Evolutionary conservation across 306 rosid species (phyloP).

Genomic region (Boehmeria nivea): DNA sequence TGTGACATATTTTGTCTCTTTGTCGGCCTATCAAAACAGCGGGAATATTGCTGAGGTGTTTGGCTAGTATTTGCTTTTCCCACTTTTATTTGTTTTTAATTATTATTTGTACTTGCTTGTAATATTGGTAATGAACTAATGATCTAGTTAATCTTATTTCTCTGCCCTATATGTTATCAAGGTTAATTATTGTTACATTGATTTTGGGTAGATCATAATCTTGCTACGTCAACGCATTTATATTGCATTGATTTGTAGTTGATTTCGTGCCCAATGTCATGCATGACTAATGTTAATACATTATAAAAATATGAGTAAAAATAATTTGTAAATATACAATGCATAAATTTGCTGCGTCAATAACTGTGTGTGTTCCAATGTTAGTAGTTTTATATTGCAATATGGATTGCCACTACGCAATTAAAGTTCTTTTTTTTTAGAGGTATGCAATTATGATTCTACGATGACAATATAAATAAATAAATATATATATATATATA

Average conservation of each 20-base stretch:
- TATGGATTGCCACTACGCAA: no score
- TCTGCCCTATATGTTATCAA: background rate
- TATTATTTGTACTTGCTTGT: background rate
- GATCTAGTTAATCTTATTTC: background rate
- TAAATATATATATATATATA: background rate
- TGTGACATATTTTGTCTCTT: conserved; percentile 66
- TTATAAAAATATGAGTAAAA: background rate
- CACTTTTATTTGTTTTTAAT: background rate
- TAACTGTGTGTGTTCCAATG: conserved; percentile 10
- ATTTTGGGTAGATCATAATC: conserved; percentile 1
- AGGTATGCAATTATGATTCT: no score
- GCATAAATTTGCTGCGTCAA: conserved; percentile 29
- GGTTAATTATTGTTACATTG: background rate
- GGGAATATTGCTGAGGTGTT: conserved; percentile 71
- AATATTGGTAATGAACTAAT: background rate
- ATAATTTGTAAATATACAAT: background rate
- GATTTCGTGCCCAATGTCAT: background rate
- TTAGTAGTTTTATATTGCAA: no score
- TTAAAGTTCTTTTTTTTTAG: no score
- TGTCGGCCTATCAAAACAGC: conserved; percentile 77
- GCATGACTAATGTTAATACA: conserved; percentile 1
- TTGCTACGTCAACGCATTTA: conserved; percentile 6
- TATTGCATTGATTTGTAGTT: background rate
- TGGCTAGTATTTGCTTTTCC: conserved; percentile 2
- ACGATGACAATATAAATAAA: no score